Base-by-base conservation (phyloP, 2,329 filamentous ascomycete species). In the Ceratocystis harringtonii region DNA sequence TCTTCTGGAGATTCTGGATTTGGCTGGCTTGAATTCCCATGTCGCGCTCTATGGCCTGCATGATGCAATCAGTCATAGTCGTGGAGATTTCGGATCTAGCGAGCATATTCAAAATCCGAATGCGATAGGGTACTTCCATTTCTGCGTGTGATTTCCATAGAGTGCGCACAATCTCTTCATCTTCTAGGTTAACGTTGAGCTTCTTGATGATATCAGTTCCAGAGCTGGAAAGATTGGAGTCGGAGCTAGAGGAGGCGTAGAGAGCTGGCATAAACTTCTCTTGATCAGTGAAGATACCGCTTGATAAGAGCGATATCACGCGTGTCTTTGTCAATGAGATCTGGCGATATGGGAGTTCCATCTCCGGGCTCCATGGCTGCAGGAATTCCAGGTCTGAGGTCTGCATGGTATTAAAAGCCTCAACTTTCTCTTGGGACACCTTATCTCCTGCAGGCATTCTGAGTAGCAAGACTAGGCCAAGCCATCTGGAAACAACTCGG, bases 171-270 rank as follows among this genome's bases (percentile, higher is more conserved):
- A 91, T 74, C 0, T 73, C 70, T 8, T 78, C 71, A 68, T 90
- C 81, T 72, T 97, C 92, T 30, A 96, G 77, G 7, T 88, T 84
- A 7, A 89, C 82, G 1, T 84, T 81, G 36, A 84, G 88, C 69
- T 92, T 81, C 75, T 96, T 99, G 69, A 97, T 75, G 61, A 95
- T 83, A 70, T 96, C 91, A 66, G 96, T 90, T 0, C 89, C 92
- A n/a, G 90, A 78, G n/a, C 88, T 84, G 10, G 89, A 85, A 45
- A 96, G 85, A 7, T 87, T 83, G 44, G 86, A 90, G 69, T 96
- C 94, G 1, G 85, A 78, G 74, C 92, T 92, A 0, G 90, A 86
- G 30, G 90, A 87, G 4, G 92, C 91, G 72, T 89, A 91, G 0
- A 97, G 76, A 0, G 90, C 88, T 0, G 92, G 88, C 12, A 96